These are phyloP conservation scores for Torrubiella hemipterigena DNA, from an alignment of 2,329 filamentous ascomycete genomes.

Conservation along the genomic window DNA sequence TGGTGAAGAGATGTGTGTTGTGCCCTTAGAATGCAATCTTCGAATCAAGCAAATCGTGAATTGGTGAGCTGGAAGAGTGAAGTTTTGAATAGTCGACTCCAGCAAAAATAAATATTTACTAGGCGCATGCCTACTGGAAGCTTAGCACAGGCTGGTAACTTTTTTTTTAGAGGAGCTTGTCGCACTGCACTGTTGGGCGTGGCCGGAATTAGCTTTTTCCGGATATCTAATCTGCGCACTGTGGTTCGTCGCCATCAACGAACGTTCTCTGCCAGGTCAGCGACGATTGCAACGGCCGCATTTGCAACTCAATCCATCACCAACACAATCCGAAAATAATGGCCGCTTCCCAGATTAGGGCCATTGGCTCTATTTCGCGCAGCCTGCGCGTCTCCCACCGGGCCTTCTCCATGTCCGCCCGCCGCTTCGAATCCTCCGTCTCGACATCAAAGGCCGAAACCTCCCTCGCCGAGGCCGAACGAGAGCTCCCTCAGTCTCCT, in stretches of 20 bases:
- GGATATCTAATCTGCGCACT: slow-evolving; percentile 7
- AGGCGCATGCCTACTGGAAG: too few relatives aligned
- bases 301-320: slow-evolving; percentile 11
- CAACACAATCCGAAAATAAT: slow-evolving; percentile 21
- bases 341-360: slow-evolving; percentile 34
- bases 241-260: slow-evolving; percentile 4
- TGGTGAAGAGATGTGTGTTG: too few relatives aligned
- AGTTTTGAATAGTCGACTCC: too few relatives aligned
- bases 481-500: slow-evolving; percentile 63
- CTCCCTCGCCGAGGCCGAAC: slow-evolving; percentile 29
- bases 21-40: too few relatives aligned
- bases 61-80: neutral
- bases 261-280: slow-evolving; percentile 1
- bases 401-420: slow-evolving; percentile 34
- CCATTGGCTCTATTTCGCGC: slow-evolving; percentile 30
- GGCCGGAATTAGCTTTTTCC: slow-evolving; percentile 7
- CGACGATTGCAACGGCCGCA: slow-evolving; percentile 1
- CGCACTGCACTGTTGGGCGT: neutral
- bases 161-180: slow-evolving; percentile 6
- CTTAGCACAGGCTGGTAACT: neutral
- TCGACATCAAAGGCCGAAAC: slow-evolving; percentile 21
- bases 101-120: neutral
- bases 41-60: too few relatives aligned
- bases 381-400: slow-evolving; percentile 30
- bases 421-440: slow-evolving; percentile 31